phyloP scores from a whole-genome alignment of 1,139 yeast genomes.

The Diutina siamensis region DNA sequence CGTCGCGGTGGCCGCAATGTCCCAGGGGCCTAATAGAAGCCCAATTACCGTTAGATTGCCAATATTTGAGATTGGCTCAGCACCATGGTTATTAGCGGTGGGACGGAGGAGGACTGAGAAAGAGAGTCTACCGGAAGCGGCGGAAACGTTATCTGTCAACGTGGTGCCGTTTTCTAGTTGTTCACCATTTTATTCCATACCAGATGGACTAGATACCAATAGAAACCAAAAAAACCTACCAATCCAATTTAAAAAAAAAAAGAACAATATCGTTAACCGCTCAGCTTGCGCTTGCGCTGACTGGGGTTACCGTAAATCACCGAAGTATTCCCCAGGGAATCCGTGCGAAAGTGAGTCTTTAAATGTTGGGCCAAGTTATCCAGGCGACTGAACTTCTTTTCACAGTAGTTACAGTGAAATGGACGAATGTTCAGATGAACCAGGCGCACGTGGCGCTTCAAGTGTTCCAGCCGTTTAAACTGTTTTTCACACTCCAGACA shows the following conservation, averaged over 20 bases:
- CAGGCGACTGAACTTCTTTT: slow-evolving; percentile 34
- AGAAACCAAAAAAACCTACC: neutral
- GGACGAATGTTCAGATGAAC: slow-evolving; percentile 40
- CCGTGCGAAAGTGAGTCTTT: slow-evolving; percentile 31
- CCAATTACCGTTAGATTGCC: too few species aligned
- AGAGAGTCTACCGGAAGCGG: too few species aligned
- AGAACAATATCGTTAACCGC: neutral
- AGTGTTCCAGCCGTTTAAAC: slow-evolving; percentile 37
- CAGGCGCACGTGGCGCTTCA: slow-evolving; percentile 36
- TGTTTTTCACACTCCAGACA: slow-evolving; percentile 36
- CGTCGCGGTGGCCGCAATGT: too few species aligned
- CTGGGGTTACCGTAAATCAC: slow-evolving; percentile 29
- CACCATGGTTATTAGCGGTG: too few species aligned
- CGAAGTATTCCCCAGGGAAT: slow-evolving; percentile 25
- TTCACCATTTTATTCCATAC: neutral
- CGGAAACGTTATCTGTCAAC: too few species aligned
- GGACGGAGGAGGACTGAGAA: too few species aligned
- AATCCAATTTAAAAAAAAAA: neutral
- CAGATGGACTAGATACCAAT: neutral
- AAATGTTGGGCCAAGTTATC: slow-evolving; percentile 41
- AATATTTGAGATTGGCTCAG: too few species aligned
- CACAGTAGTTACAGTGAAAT: slow-evolving; percentile 38
- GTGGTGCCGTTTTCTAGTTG: too few species aligned
- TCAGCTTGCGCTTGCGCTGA: slow-evolving; percentile 6
- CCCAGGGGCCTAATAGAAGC: too few species aligned